phyloP scores from a whole-genome alignment of 2,329 filamentous ascomycete genomes.

The Ophiobolus disseminans region DNA sequence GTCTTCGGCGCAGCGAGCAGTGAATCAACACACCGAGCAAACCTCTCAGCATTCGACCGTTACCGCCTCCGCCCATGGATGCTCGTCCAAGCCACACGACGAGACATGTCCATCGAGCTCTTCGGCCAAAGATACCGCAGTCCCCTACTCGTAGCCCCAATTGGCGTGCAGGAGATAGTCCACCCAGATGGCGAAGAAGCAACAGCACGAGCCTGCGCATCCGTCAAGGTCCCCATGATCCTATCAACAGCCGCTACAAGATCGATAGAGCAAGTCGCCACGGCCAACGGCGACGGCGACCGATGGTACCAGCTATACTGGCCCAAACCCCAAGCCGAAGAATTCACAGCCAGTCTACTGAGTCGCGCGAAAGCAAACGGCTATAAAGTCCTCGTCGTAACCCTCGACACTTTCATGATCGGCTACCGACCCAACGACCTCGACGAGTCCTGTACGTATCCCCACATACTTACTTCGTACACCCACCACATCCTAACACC shows the following conservation, averaged over 20 bases:
- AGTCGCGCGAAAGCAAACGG: constrained; percentile 66
- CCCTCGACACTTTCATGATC: constrained; percentile 73
- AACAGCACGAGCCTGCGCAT: constrained; percentile 67
- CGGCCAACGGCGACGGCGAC: constrained; percentile 63
- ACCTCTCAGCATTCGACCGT: constrained; percentile 49
- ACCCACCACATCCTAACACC: no score
- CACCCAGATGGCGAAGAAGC: constrained; percentile 71
- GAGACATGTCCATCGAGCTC: constrained; percentile 37
- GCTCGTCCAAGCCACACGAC: constrained; percentile 48
- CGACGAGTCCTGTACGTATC: constrained; percentile 66
- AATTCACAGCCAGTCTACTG: constrained; percentile 70
- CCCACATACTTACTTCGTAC: no score
- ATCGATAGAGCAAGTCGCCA: constrained; percentile 71
- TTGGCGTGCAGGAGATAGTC: constrained; percentile 73
- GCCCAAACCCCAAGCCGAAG: constrained; percentile 69
- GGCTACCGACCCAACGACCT: constrained; percentile 74
- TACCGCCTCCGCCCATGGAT: constrained; percentile 51
- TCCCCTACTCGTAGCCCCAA: constrained; percentile 69
- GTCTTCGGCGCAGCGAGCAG: constrained; percentile 49
- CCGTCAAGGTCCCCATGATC: constrained; percentile 69
- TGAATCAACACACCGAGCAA: constrained; percentile 46
- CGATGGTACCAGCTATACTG: constrained; percentile 81
- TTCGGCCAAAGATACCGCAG: constrained; percentile 55
- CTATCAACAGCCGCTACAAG: constrained; percentile 70
- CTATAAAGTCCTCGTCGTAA: constrained; percentile 72